These are phyloP conservation scores for Pyracantha coccinea DNA, from an alignment of 331 rosid species.

Conservation along the genomic window DNA sequence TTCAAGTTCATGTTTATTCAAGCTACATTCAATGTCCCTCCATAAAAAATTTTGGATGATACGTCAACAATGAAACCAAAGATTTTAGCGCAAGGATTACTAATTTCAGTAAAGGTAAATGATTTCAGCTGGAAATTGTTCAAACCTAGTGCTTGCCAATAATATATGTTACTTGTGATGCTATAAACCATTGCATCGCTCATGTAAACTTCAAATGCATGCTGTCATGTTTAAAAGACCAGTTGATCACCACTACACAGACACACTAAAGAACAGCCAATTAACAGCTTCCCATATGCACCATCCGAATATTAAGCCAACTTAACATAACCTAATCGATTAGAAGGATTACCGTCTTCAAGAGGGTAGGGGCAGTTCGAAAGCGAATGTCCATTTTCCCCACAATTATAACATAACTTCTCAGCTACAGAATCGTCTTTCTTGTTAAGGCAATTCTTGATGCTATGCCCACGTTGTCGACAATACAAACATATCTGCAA, in stretches of 20 bases:
- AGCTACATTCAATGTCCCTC: not conserved
- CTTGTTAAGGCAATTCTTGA: conserved; percentile 67
- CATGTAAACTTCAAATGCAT: not conserved
- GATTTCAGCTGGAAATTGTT: not conserved
- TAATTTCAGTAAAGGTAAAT: not conserved
- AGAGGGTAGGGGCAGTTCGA: conserved; percentile 52
- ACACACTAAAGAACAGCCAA: not conserved
- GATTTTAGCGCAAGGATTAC: no score
- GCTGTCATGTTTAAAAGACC: no score
- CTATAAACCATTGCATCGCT: not conserved
- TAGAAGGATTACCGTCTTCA: conserved; percentile 44
- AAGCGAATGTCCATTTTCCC: conserved; percentile 72
- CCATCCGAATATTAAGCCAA: not conserved
- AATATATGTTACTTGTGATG: not conserved
- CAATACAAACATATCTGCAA: conserved; percentile 85
- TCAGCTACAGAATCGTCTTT: conserved; percentile 26
- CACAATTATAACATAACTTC: conserved; percentile 81
- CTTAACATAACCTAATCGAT: not conserved
- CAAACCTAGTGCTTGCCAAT: not conserved
- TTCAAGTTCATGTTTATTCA: not conserved
- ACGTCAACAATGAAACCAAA: not conserved
- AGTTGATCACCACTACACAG: not conserved
- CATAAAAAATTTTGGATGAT: not conserved
- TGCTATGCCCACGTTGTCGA: conserved; percentile 77
- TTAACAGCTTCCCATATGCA: not conserved